Conservation (phyloP, 2,329 filamentous ascomycete species). For the Piedraia hortae region DNA sequence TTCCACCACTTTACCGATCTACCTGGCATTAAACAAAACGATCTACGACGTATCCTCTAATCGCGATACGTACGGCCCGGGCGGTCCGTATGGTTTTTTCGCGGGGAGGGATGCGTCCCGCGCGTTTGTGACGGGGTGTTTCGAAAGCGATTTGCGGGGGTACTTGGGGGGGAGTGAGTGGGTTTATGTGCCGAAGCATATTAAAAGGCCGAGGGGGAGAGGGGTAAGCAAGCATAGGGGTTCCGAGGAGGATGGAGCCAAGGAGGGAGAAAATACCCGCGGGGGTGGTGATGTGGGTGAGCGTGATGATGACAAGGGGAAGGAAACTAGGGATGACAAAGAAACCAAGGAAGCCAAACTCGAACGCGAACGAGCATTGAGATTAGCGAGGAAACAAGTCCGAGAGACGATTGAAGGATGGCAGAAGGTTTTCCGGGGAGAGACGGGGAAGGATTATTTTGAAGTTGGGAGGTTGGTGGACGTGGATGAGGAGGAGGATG, state of each 20-base stretch:
- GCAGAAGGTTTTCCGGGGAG: slow-evolving; percentile 46
- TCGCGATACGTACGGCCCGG: slow-evolving; percentile 27
- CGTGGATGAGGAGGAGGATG: too few relatives aligned
- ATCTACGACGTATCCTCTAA: slow-evolving; percentile 61
- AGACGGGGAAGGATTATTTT: slow-evolving; percentile 51
- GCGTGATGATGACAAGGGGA: too few relatives aligned
- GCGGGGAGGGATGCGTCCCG: slow-evolving; percentile 65
- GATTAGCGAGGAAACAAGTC: slow-evolving; percentile 36
- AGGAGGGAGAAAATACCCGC: too few relatives aligned
- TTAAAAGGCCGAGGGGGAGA: too few relatives aligned
- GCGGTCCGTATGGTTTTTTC: slow-evolving; percentile 68
- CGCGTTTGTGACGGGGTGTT: slow-evolving; percentile 81
- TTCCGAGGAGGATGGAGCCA: slow-evolving; percentile 5
- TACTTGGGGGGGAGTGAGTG: slow-evolving; percentile 71
- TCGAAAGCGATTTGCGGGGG: slow-evolving; percentile 54
- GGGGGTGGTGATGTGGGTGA: slow-evolving; percentile 3
- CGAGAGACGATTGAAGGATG: slow-evolving; percentile 46
- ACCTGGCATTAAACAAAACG: slow-evolving; percentile 67
- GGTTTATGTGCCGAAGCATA: slow-evolving; percentile 44
- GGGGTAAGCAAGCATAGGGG: too few relatives aligned
- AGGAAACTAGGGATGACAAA: slow-evolving; percentile 3
- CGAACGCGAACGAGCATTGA: slow-evolving; percentile 32
- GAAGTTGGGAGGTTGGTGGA: slow-evolving; percentile 58
- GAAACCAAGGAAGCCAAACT: slow-evolving; percentile 7
- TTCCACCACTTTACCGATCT: slow-evolving; percentile 49